phyloP scores from a whole-genome alignment of 2,329 filamentous ascomycete genomes.

The Diaporthe citrichinensis region DNA sequence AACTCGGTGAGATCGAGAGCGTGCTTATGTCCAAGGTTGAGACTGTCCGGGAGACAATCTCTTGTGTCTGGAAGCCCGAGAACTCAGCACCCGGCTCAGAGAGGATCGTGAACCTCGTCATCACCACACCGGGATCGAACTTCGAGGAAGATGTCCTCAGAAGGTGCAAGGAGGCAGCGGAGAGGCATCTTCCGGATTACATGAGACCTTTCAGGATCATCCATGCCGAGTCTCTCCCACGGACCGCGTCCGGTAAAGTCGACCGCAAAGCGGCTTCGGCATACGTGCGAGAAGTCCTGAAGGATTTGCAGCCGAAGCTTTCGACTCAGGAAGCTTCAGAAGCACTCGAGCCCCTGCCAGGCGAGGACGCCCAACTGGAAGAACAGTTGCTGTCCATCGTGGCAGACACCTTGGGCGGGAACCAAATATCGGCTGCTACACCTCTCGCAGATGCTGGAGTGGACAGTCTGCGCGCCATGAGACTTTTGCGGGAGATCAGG shows the following conservation, averaged over 20 bases:
- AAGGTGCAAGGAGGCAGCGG: constrained; percentile 56
- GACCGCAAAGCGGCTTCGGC: constrained; percentile 59
- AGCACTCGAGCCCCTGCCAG: constrained; percentile 6
- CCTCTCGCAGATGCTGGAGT: constrained; percentile 46
- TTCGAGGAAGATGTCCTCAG: constrained; percentile 47
- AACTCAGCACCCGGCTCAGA: constrained; percentile 39
- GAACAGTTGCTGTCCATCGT: constrained; percentile 27
- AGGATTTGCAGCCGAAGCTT: not conserved
- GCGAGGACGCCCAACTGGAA: constrained; percentile 35
- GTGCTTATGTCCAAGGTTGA: constrained; percentile 39
- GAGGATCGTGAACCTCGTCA: constrained; percentile 63
- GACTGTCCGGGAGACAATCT: constrained; percentile 42
- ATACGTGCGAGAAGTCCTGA: constrained; percentile 1
- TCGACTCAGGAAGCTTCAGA: not conserved
- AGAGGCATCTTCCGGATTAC: constrained; percentile 69
- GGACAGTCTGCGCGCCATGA: constrained; percentile 54
- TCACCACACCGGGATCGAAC: constrained; percentile 53
- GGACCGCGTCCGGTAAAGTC: constrained; percentile 73
- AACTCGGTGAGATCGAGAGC: constrained; percentile 43
- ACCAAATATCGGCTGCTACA: constrained; percentile 34
- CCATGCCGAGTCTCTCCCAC: constrained; percentile 65
- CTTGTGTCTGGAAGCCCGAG: constrained; percentile 39
- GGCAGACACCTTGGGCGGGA: constrained; percentile 18
- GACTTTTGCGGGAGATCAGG: constrained; percentile 45
- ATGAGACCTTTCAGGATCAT: constrained; percentile 73